Base-by-base conservation (phyloP, 2,329 filamentous ascomycete species). In the Microdochium trichocladiopsis region DNA sequence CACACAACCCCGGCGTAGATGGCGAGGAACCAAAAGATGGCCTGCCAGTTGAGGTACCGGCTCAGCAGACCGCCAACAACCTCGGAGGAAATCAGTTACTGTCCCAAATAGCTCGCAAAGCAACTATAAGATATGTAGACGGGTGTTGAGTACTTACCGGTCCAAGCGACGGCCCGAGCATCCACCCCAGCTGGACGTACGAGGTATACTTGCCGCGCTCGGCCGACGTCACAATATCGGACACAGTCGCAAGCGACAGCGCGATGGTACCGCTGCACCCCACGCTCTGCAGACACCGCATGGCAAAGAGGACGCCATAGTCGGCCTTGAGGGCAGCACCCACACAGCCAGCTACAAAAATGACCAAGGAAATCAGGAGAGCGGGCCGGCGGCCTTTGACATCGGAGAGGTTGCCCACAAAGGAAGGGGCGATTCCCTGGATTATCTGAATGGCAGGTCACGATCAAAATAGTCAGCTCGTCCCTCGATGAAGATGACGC, bases 251-350 rank as follows among this genome's bases (percentile, higher is more conserved):
- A 4, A 65, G 64, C 5, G 66, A 64, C 11, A 74, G 63, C 12
- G 70, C 68, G 37, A 73, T 68, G 0, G 70, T 72, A 4, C 72
- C 72, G 53, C 70, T 73, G 54, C 70, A 75, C 0, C 76, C 73
- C 0, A 66, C 61, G 25, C 69, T 71, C 52, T 76, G 73, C 3
- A 74, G 52, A 55, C 66, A 67, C 0, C 73, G 64, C 4, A 76
- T 56, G 2, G 73, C 60, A 21, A 76, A 45, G 16, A 76, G 54
- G 2, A 71, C 60, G 0, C 60, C 55, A 51, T 68, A 68, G 53
- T 56, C 65, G 25, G 61, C 61, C 48, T 69, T 65, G 6, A 69
- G 50, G n/a, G 58, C 66, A 11, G 71, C 57, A 2, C 63, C 69
- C 3, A 70, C 56, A 36, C 68, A 68, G 21, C 67, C 69, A 2